Evolutionary conservation across 495 filamentous ascomycete genomes (phyloP).

Genomic region (Penicillium salamii): DNA sequence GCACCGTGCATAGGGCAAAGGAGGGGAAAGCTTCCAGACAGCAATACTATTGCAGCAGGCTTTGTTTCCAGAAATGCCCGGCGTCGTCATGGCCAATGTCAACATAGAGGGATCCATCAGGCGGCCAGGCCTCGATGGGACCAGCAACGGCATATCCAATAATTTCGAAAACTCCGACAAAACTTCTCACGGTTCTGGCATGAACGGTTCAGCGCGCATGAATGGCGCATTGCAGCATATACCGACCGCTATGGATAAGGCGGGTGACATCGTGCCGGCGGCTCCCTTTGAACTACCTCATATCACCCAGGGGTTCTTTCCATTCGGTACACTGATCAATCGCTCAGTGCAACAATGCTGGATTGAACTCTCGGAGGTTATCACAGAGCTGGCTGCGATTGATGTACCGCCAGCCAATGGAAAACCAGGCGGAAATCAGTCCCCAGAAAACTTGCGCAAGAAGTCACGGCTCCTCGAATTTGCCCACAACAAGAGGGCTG

Average conservation of each 20-base stretch:
- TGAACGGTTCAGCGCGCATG: constrained; percentile 29
- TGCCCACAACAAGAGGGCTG: constrained; percentile 58
- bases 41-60: constrained; percentile 5
- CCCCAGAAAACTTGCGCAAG: constrained; percentile 68
- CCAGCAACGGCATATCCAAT: constrained; percentile 23
- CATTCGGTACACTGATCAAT: constrained; percentile 64
- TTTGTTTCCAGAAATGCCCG: constrained; percentile 39
- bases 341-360: constrained; percentile 80
- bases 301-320: constrained; percentile 71
- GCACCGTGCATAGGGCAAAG: constrained; percentile 32
- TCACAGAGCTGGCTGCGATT: constrained; percentile 67
- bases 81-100: constrained; percentile 45
- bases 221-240: constrained; percentile 28
- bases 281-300: constrained; percentile 72
- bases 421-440: constrained; percentile 56
- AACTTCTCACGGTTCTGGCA: constrained; percentile 7
- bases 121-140: constrained; percentile 21
- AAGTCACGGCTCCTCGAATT: constrained; percentile 75
- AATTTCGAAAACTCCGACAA: constrained; percentile 13
- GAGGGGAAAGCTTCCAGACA: constrained; percentile 26
- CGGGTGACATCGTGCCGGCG: not conserved
- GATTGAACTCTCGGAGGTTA: constrained; percentile 66
- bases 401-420: constrained; percentile 51
- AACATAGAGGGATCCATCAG: constrained; percentile 29
- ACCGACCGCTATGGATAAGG: constrained; percentile 4